Conservation (phyloP, 2,329 filamentous ascomycete genomes). For the Didymellaceae sp. region DNA sequence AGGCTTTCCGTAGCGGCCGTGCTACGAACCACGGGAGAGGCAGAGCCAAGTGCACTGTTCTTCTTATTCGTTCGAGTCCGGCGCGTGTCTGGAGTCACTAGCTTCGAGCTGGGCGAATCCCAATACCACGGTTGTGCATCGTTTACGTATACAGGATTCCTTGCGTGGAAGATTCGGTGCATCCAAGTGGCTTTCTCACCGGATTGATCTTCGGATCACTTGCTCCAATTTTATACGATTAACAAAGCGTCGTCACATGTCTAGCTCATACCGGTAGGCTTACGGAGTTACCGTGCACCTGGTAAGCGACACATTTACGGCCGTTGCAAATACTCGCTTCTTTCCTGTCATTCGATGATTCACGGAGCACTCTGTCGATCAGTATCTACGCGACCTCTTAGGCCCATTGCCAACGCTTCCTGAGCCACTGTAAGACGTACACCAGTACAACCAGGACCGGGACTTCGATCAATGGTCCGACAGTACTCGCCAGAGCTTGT, state of each 20-base stretch:
- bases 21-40: constrained; percentile 4
- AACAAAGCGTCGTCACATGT: constrained; percentile 2
- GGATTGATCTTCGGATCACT: constrained; percentile 5
- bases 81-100: background rate
- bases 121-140: constrained; percentile 12
- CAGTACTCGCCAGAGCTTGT: constrained; percentile 81
- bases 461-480: constrained; percentile 86
- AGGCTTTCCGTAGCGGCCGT: constrained; percentile 12
- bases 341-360: background rate
- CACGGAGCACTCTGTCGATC: background rate
- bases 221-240: background rate
- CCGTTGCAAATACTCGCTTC: background rate
- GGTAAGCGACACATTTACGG: background rate
- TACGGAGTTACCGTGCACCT: background rate
- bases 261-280: background rate
- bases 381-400: constrained; percentile 11
- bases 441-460: constrained; percentile 80
- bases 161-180: constrained; percentile 8
- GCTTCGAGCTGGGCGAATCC: constrained; percentile 5
- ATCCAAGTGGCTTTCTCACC: constrained; percentile 5
- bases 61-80: constrained; percentile 8
- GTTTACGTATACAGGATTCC: background rate
- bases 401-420: constrained; percentile 61
- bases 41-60: background rate
- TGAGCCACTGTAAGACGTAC: constrained; percentile 71